Conservation (phyloP, 1,284 basidiomycete species). For the Melampsora allii-populina region DNA sequence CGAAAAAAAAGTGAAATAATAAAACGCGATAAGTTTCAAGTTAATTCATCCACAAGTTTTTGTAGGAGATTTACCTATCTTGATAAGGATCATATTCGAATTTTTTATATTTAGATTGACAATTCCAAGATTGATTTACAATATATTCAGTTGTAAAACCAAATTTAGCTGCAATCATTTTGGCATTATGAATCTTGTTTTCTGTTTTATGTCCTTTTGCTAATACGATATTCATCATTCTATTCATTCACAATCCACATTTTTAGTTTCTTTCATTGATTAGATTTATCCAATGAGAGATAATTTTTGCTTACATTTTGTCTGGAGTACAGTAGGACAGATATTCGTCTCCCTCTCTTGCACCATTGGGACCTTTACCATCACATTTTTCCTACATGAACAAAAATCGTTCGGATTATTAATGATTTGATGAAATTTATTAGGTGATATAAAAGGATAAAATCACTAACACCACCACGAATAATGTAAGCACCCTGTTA, state of each 20-base stretch:
- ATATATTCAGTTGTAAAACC: conserved; percentile 41
- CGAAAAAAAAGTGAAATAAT: not conserved
- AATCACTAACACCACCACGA: conserved; percentile 17
- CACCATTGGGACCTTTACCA: conserved; percentile 26
- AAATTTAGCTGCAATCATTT: conserved; percentile 31
- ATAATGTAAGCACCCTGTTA: conserved; percentile 22
- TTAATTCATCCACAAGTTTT: no score
- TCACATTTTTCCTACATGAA: conserved; percentile 21
- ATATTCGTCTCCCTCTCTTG: conserved; percentile 1
- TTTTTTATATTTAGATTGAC: conserved; percentile 17
- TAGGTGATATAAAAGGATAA: not conserved
- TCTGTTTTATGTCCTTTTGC: conserved; percentile 26
- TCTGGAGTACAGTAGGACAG: conserved; percentile 25
- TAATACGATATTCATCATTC: conserved; percentile 42
- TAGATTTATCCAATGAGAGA: no score
- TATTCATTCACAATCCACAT: no score
- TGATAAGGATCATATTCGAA: conserved; percentile 14
- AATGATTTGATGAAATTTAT: not conserved
- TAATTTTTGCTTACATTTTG: conserved; percentile 42
- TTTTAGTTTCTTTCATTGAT: no score
- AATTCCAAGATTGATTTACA: conserved; percentile 38
- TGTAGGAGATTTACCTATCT: not conserved
- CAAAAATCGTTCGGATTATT: not conserved
- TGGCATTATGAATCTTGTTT: conserved; percentile 35
- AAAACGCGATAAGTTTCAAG: no score